These are phyloP conservation scores for Aspergillus tubingensis DNA, from an alignment of 2,329 filamentous ascomycete genomes.

Conservation along the genomic window DNA sequence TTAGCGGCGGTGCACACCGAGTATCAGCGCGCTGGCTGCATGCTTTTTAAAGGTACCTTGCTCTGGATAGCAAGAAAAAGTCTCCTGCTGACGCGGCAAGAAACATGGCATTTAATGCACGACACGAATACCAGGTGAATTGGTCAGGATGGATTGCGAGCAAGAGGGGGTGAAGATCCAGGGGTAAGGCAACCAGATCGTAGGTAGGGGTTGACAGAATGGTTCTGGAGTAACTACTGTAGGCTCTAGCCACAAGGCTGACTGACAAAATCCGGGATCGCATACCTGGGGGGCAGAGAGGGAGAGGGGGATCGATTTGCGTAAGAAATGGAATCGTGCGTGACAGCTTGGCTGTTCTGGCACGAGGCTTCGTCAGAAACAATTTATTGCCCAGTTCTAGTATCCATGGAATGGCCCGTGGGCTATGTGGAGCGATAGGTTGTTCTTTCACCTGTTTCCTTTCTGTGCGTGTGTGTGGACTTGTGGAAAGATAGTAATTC, in stretches of 20 bases:
- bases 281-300: neutral
- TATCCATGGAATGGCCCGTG: conserved; percentile 5
- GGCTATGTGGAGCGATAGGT: conserved; percentile 2
- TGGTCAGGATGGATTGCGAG: neutral
- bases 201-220: neutral
- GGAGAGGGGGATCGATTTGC: neutral
- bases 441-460: no score
- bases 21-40: conserved; percentile 5
- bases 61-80: conserved; percentile 2
- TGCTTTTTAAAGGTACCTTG: conserved; percentile 1
- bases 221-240: no score
- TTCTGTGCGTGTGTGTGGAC: neutral
- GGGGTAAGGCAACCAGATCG: conserved; percentile 9
- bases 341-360: neutral
- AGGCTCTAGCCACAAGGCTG: conserved; percentile 7
- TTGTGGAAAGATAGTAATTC: neutral
- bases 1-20: conserved; percentile 1
- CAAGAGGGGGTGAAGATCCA: conserved; percentile 5
- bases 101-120: neutral
- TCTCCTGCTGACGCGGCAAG: neutral
- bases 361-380: conserved; percentile 11
- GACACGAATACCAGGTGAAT: conserved; percentile 4
- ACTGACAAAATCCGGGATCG: conserved; percentile 4
- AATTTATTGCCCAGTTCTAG: neutral
- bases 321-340: conserved; percentile 1